Evolutionary conservation across 1,139 yeast genomes (phyloP).

Genomic region (Candida tropicalis): DNA sequence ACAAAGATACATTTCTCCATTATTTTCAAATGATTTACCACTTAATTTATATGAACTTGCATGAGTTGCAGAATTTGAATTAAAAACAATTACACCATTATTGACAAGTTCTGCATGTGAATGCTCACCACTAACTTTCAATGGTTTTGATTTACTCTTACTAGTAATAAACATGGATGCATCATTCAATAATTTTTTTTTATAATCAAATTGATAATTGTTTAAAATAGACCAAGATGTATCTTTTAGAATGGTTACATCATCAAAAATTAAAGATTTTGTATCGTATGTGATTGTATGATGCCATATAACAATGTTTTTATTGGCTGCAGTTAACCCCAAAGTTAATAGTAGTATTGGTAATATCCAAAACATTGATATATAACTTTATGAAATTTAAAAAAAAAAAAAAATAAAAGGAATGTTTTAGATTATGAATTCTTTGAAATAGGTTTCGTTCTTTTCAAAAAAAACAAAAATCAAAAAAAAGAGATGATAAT

Average conservation of each 20-base stretch:
- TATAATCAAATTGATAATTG: background rate
- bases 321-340: background rate
- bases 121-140: background rate
- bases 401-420: too few species aligned
- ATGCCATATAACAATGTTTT: background rate
- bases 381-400: too few species aligned
- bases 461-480: too few species aligned
- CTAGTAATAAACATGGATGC: background rate
- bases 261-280: background rate
- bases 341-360: background rate
- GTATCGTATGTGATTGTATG: background rate
- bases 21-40: background rate
- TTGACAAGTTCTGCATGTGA: background rate
- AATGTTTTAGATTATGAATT: too few species aligned
- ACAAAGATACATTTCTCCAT: background rate
- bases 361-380: background rate
- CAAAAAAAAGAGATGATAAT: too few species aligned
- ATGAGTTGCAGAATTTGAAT: background rate
- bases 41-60: background rate
- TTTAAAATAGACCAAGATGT: conserved; percentile 1
- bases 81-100: background rate
- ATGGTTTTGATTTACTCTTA: background rate
- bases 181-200: background rate
- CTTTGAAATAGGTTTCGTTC: too few species aligned
- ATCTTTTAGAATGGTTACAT: background rate